phyloP scores from a whole-genome alignment of 164 flowering plant genomes.

The Vitis rupestris region DNA sequence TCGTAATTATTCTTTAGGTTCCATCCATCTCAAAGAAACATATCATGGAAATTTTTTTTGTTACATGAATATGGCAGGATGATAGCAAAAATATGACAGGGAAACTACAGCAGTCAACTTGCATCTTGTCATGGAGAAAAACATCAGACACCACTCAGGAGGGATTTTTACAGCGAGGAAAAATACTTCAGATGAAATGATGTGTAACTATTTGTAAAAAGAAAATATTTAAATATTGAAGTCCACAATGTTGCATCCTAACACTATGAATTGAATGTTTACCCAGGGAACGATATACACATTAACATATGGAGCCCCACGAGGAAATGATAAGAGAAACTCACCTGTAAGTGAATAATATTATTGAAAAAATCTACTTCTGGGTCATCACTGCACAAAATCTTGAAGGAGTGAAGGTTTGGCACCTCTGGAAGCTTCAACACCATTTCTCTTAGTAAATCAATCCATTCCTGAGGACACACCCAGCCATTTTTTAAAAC shows the following conservation, averaged over 20 bases:
- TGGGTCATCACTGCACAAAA: slow-evolving; percentile 70
- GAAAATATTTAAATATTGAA: neutral
- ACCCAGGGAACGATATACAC: neutral
- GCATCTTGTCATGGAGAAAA: neutral
- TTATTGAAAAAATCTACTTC: slow-evolving; percentile 91
- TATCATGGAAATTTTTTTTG: too few relatives aligned
- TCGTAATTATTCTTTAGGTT: neutral
- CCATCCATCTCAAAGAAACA: neutral
- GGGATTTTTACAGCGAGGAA: neutral
- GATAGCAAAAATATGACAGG: neutral
- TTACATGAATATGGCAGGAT: neutral
- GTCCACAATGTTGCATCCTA: neutral
- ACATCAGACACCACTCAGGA: neutral
- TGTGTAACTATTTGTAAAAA: neutral
- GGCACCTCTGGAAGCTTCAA: slow-evolving; percentile 58
- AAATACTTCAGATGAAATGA: neutral
- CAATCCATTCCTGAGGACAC: slow-evolving; percentile 78
- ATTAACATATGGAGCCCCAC: neutral
- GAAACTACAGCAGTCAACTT: neutral
- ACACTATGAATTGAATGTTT: neutral
- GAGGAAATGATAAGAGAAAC: neutral
- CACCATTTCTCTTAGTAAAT: slow-evolving; percentile 72
- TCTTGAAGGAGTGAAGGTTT: slow-evolving; percentile 42
- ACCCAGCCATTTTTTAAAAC: slow-evolving; percentile 1
- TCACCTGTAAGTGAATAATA: slow-evolving; percentile 82